Evolutionary conservation across 148 eudicot genomes (phyloP).

Genomic region (Cornus florida): DNA sequence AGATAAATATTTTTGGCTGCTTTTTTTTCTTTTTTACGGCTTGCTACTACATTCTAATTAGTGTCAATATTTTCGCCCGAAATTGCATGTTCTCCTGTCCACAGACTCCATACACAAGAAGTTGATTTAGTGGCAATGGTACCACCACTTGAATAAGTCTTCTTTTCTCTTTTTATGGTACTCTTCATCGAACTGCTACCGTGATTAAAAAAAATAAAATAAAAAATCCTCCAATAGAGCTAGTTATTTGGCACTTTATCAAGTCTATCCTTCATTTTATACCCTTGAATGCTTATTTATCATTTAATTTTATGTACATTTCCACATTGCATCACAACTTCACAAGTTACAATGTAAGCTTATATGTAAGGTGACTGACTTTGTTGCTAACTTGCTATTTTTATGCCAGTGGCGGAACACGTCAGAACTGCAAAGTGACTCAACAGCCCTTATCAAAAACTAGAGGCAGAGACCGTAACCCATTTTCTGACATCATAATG

Average conservation of each 20-base stretch:
- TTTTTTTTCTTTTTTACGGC: too few relatives aligned
- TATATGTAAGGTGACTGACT: not conserved
- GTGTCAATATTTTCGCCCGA: not conserved
- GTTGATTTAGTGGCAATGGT: not conserved
- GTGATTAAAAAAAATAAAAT: too few relatives aligned
- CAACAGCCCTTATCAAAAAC: slow-evolving; percentile 42
- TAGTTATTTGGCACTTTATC: too few relatives aligned
- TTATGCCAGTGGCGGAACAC: slow-evolving; percentile 44
- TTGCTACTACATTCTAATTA: not conserved
- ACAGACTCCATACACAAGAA: not conserved
- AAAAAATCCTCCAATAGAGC: not conserved
- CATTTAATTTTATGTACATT: not conserved
- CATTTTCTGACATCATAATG: slow-evolving; percentile 50
- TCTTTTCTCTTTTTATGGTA: not conserved
- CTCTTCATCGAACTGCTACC: not conserved
- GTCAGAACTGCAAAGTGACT: slow-evolving; percentile 64
- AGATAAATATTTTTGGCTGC: not conserved
- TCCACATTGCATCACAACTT: too few relatives aligned
- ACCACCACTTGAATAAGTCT: not conserved
- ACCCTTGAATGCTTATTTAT: not conserved
- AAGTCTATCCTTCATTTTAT: not conserved
- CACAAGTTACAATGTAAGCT: not conserved
- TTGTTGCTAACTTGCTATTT: slow-evolving; percentile 3
- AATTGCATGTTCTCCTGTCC: not conserved
- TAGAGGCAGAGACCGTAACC: slow-evolving; percentile 49